Conservation (phyloP, 2,329 filamentous ascomycete genomes). For the Penicillium brevicompactum region DNA sequence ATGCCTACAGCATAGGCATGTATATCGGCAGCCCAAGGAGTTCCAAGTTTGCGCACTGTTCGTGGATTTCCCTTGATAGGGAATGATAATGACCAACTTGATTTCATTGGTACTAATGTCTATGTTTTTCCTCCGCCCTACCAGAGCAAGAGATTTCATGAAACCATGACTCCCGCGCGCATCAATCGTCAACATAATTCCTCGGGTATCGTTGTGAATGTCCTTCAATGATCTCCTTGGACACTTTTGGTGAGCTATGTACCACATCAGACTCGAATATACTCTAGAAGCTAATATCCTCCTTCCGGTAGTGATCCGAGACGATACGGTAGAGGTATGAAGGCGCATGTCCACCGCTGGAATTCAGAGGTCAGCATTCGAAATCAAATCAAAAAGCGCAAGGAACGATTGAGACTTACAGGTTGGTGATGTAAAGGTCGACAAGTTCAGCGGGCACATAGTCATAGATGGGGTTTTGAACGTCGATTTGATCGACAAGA, state of each 20-base stretch:
- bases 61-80: neutral
- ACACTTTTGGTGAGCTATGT: conserved; percentile 1
- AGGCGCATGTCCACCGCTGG: conserved; percentile 63
- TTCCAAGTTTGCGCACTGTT: neutral
- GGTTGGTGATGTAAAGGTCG: conserved; percentile 69
- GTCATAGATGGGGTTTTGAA: conserved; percentile 79
- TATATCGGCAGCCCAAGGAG: too few species aligned
- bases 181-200: conserved; percentile 22
- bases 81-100: neutral
- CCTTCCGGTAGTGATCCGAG: conserved; percentile 65
- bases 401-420: conserved; percentile 54
- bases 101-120: conserved; percentile 3
- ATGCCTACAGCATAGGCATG: too few species aligned
- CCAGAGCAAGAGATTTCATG: conserved; percentile 2
- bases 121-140: conserved; percentile 2
- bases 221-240: conserved; percentile 4
- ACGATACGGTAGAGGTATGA: conserved; percentile 67
- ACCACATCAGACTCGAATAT: neutral
- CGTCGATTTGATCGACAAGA: conserved; percentile 74
- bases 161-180: conserved; percentile 14
- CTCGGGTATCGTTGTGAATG: conserved; percentile 25
- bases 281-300: conserved; percentile 57
- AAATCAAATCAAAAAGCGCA: neutral
- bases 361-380: conserved; percentile 14
- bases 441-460: conserved; percentile 75